These are phyloP conservation scores for Nicotiana obtusifolia DNA, from an alignment of 257 asterid genomes.

Conservation along the genomic window DNA sequence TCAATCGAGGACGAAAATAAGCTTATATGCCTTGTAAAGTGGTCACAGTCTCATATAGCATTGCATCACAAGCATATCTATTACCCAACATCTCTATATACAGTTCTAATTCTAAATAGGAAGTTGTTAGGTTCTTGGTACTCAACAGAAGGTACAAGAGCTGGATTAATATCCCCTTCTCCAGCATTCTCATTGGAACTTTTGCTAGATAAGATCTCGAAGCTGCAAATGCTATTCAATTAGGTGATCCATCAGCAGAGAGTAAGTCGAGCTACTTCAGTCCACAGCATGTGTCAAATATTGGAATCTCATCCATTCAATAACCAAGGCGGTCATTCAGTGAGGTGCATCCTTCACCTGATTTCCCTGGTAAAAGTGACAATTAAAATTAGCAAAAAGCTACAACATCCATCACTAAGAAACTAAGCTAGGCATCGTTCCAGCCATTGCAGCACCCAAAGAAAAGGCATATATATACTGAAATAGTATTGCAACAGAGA, in stretches of 20 bases:
- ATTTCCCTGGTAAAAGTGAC: constrained; percentile 57
- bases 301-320: constrained; percentile 15
- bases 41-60: background rate
- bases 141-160: background rate
- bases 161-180: background rate
- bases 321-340: constrained; percentile 86
- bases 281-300: background rate
- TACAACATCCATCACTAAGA: background rate
- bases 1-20: background rate
- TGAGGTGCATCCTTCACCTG: constrained; percentile 93
- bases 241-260: background rate
- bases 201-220: background rate
- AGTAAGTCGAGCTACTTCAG: background rate
- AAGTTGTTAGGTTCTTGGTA: background rate
- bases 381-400: background rate
- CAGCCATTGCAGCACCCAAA: too few species aligned
- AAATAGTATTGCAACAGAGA: too few species aligned
- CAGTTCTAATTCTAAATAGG: background rate
- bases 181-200: background rate
- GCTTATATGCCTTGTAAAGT: background rate
- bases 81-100: background rate
- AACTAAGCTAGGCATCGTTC: background rate
- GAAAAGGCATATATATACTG: too few species aligned
- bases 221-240: background rate
- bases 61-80: background rate